Conservation (phyloP, 1,139 yeast genomes). For the Candida sp. region DNA sequence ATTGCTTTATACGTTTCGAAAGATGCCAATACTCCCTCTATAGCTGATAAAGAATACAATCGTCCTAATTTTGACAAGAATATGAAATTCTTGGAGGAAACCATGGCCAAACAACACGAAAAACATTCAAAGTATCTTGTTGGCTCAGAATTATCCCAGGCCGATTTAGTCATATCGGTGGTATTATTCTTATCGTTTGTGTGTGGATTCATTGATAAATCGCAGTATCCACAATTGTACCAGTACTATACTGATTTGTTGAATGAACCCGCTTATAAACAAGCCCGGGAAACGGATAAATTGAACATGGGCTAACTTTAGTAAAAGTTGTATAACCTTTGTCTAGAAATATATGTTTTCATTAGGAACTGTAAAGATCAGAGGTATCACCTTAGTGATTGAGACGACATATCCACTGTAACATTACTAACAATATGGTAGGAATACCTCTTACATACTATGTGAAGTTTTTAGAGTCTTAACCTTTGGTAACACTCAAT, state of each 20-base stretch:
- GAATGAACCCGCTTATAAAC: neutral
- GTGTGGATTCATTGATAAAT: neutral
- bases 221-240: neutral
- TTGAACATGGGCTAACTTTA: too few relatives aligned
- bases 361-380: too few relatives aligned
- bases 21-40: slow-evolving; percentile 18
- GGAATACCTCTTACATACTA: too few relatives aligned
- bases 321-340: too few relatives aligned
- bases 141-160: slow-evolving; percentile 35
- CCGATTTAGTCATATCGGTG: slow-evolving; percentile 32
- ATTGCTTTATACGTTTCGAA: slow-evolving; percentile 25
- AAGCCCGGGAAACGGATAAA: neutral
- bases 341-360: too few relatives aligned
- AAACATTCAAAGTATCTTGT: slow-evolving; percentile 29
- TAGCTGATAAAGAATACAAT: slow-evolving; percentile 24
- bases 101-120: slow-evolving; percentile 22
- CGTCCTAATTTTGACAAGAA: slow-evolving; percentile 20
- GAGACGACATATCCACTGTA: too few relatives aligned
- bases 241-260: neutral
- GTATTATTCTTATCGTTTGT: neutral
- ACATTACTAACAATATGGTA: too few relatives aligned
- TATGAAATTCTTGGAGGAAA: slow-evolving; percentile 27
- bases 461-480: too few relatives aligned
- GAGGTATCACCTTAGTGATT: too few relatives aligned
- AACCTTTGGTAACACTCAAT: too few relatives aligned